Evolutionary conservation across 441 rosid species (phyloP), one percentile per base, ranked within the genome.

Genomic region (Euphorbia neoarborescens): DNA sequence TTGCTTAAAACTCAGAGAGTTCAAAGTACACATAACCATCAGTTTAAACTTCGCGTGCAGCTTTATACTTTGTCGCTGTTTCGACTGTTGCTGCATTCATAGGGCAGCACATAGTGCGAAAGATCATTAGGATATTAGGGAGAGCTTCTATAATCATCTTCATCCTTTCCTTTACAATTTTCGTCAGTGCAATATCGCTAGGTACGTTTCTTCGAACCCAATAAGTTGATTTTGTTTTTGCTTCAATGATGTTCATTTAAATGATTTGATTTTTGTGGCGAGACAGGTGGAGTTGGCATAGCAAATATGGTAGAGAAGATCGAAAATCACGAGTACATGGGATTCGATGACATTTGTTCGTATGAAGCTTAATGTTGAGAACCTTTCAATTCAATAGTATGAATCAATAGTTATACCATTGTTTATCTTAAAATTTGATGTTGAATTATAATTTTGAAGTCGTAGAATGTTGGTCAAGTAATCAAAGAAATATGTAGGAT

Each of bases 131-230:
- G 22, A 61, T 85, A 30, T 66, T 84, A 4, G 88, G 86, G 20
- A 85, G 93, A 75, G 85, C 86, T 58, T 88, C 93, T 30, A 50
- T 85, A 51, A 84, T 86, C 48, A 82, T 88, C 78, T 88, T 83
- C 82, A 83, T 85, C 67, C 78, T 88, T 17, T 69, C 93, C 35
- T 81, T 78, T 76, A 85, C 86, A 71, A 88, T 86, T 32, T 88
- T 88, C 35, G 73, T 81, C 32, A 86, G 92, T 71, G 90, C 86
- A 25, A 62, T 83, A 70, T 80, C 88, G 22, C 81, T 88, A 56
- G 89, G 92, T 85, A 80, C 4, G 69, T 61, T 2, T 62, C 54
- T 7, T 13, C 37, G 57, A 6, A 10, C 5, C 1, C 7, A 15
- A 0, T 8, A 54, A 20, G 28, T 54, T 54, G 25, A 46, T 5